Evolutionary conservation across 2,329 filamentous ascomycete species (phyloP).

Genomic region (Pseudocercospora cruenta): DNA sequence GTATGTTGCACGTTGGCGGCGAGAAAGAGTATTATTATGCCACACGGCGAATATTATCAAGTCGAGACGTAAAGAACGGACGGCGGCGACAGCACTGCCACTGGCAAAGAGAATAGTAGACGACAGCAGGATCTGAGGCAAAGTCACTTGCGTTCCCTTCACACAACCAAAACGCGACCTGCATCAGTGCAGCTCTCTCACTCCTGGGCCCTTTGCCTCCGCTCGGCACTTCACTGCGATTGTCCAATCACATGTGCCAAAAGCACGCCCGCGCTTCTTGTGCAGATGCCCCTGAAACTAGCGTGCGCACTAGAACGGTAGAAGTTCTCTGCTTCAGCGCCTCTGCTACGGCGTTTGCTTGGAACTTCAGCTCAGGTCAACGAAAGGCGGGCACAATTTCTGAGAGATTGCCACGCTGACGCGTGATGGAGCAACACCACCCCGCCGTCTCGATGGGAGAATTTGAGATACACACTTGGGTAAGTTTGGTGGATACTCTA

Average conservation of each 20-base stretch:
- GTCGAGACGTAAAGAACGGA: neutral
- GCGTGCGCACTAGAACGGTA: neutral
- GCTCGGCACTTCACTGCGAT: neutral
- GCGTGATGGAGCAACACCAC: too few species aligned
- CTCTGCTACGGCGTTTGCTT: neutral
- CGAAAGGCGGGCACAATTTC: neutral
- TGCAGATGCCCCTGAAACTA: slow-evolving; percentile 1
- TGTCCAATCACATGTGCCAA: neutral
- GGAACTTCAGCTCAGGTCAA: neutral
- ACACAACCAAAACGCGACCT: neutral
- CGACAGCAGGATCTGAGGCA: neutral
- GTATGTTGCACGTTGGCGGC: neutral
- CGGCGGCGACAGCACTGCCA: neutral
- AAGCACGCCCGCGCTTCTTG: neutral
- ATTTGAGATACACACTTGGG: neutral
- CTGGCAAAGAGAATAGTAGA: neutral
- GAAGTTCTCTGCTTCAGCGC: neutral
- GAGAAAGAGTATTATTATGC: neutral
- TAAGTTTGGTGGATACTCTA: neutral
- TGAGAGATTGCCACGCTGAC: neutral
- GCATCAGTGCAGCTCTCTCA: neutral
- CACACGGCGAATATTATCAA: neutral
- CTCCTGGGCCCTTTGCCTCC: neutral
- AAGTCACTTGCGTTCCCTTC: neutral
- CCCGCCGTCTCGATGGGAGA: neutral